A percentile compares a stretch with the other conserved stretches of the same genome.
phyloP scores from a whole-genome alignment of 1,139 yeast species.

The Sugiyamaella castrensis region DNA sequence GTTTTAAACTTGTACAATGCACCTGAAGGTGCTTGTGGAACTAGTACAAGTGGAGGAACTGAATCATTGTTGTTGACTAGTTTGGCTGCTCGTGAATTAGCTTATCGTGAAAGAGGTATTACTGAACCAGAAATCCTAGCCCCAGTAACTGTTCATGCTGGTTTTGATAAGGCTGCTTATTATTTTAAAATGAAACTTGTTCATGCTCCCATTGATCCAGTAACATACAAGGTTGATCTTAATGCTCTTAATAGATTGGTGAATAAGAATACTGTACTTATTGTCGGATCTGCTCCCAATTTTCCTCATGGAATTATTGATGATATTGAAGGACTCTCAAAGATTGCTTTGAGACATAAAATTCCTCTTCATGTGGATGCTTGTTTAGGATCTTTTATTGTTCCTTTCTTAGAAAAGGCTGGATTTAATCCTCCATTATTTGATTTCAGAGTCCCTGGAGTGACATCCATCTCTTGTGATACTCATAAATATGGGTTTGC shows the following conservation, averaged over 20 bases:
- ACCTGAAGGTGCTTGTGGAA: conserved; percentile 67
- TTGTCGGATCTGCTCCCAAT: conserved; percentile 94
- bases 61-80: conserved; percentile 86
- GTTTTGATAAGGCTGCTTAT: conserved; percentile 88
- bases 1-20: conserved; percentile 77
- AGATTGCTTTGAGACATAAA: conserved; percentile 57
- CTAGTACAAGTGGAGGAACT: conserved; percentile 97
- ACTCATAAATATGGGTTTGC: conserved; percentile 98
- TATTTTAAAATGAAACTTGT: conserved; percentile 85
- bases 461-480: conserved; percentile 96
- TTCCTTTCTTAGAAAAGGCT: conserved; percentile 70
- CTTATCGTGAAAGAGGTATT: conserved; percentile 60
- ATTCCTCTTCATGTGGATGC: conserved; percentile 94
- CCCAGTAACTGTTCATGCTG: conserved; percentile 91
- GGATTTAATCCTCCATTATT: conserved; percentile 60
- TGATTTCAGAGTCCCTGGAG: conserved; percentile 89
- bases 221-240: conserved; percentile 65
- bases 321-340: conserved; percentile 71
- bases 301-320: conserved; percentile 96
- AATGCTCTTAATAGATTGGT: conserved; percentile 60
- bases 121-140: conserved; percentile 82
- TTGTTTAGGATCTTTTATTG: conserved; percentile 88
- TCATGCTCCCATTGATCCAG: conserved; percentile 73
- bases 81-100: conserved; percentile 72
- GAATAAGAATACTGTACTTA: conserved; percentile 72